Conservation (phyloP, 495 filamentous ascomycete genomes). For the Oleoguttula mirabilis region DNA sequence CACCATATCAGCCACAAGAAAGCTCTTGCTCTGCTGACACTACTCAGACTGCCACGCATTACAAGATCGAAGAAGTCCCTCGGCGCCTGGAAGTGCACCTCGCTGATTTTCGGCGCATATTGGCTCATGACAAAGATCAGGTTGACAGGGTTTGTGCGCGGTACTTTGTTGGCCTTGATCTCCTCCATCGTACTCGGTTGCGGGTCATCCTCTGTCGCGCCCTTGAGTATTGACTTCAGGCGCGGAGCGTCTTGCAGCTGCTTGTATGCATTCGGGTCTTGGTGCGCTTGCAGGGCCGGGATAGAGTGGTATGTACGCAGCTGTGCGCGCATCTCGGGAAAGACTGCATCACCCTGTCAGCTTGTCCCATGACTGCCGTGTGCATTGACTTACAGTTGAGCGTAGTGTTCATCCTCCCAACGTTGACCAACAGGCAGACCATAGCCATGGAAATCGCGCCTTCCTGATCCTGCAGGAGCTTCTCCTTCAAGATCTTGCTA, state of each 20-base stretch:
- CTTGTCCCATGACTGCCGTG: too few species aligned
- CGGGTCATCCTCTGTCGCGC: slow-evolving; percentile 82
- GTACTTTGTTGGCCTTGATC: slow-evolving; percentile 52
- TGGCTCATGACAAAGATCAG: slow-evolving; percentile 90
- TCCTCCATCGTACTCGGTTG: slow-evolving; percentile 80
- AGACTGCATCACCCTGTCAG: slow-evolving; percentile 47
- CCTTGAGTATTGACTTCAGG: slow-evolving; percentile 94
- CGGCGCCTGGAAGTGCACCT: slow-evolving; percentile 74
- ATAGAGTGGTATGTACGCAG: slow-evolving; percentile 97
- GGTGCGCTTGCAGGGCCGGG: slow-evolving; percentile 84
- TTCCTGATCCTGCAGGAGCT: slow-evolving; percentile 81
- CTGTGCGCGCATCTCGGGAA: slow-evolving; percentile 98
- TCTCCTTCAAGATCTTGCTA: slow-evolving; percentile 94
- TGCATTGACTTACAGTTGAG: slow-evolving; percentile 84
- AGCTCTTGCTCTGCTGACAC: slow-evolving; percentile 68
- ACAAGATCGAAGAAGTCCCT: slow-evolving; percentile 94
- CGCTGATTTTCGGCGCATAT: slow-evolving; percentile 81
- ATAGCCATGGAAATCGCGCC: slow-evolving; percentile 97
- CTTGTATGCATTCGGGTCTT: slow-evolving; percentile 93
- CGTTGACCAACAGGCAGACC: slow-evolving; percentile 94
- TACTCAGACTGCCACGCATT: slow-evolving; percentile 76
- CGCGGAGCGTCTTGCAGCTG: slow-evolving; percentile 94
- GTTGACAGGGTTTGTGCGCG: slow-evolving; percentile 93
- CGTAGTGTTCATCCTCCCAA: slow-evolving; percentile 97
- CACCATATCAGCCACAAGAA: slow-evolving; percentile 99